Evolutionary conservation across 495 filamentous ascomycete species (phyloP).

Genomic region (Niebla homalea): DNA sequence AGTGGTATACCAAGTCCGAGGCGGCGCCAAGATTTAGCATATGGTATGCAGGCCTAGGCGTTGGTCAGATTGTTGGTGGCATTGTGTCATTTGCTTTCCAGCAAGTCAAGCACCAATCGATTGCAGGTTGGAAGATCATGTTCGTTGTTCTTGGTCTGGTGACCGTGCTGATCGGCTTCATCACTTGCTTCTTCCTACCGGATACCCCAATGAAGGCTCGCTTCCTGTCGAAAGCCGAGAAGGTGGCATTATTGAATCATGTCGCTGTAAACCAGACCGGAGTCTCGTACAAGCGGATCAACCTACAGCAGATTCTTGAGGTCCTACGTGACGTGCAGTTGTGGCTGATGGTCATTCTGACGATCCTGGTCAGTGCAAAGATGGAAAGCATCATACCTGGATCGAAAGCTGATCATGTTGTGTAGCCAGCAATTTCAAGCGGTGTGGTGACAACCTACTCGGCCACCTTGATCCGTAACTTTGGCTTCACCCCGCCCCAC

Average conservation of each 20-base stretch:
- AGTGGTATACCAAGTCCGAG: slow-evolving; percentile 53
- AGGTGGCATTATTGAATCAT: slow-evolving; percentile 22
- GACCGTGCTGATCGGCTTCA: slow-evolving; percentile 37
- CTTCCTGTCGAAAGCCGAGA: slow-evolving; percentile 40
- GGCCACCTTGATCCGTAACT: slow-evolving; percentile 41
- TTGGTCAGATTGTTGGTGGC: slow-evolving; percentile 50
- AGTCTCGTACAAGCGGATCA: slow-evolving; percentile 40
- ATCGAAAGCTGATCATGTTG: background rate
- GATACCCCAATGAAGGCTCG: slow-evolving; percentile 37
- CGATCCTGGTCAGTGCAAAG: slow-evolving; percentile 3
- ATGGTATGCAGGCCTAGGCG: slow-evolving; percentile 53
- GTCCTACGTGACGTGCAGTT: slow-evolving; percentile 30
- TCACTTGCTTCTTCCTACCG: slow-evolving; percentile 39
- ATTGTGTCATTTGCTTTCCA: slow-evolving; percentile 50
- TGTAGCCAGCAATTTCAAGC: slow-evolving; percentile 38
- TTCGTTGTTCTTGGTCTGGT: slow-evolving; percentile 46
- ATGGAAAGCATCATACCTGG: background rate
- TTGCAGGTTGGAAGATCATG: slow-evolving; percentile 51
- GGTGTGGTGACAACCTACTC: slow-evolving; percentile 52
- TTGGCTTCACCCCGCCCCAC: slow-evolving; percentile 41
- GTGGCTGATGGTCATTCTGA: slow-evolving; percentile 23
- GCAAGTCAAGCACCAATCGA: slow-evolving; percentile 29
- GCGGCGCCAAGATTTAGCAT: slow-evolving; percentile 47
- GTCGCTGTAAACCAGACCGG: slow-evolving; percentile 40
- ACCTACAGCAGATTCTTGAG: slow-evolving; percentile 31